Evolutionary conservation across 108 stramenopile genomes (phyloP).

Genomic region (Nitzschia inconspicua): DNA sequence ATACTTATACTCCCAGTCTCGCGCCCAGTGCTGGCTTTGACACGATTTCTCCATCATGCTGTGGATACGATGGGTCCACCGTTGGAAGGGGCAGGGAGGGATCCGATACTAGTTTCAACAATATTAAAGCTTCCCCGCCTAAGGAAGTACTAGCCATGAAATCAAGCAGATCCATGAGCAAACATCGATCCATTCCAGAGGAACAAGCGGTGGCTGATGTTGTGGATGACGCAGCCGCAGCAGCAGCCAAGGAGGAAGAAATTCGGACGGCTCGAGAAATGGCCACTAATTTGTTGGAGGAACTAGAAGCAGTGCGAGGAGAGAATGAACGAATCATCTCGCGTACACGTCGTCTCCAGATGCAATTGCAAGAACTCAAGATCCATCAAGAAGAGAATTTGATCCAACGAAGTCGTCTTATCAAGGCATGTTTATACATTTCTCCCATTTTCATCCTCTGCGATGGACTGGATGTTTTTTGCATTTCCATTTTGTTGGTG

Average conservation of each 20-base stretch:
- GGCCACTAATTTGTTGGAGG: not conserved
- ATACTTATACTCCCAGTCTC: too few species aligned
- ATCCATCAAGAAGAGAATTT: conserved; percentile 19
- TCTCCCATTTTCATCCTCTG: conserved; percentile 20
- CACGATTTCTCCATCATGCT: too few species aligned
- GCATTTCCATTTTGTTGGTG: conserved; percentile 17
- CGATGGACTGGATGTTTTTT: conserved; percentile 20
- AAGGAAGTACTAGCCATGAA: too few species aligned
- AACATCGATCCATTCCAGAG: too few species aligned
- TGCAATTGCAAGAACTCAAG: conserved; percentile 18
- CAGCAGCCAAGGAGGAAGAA: conserved; percentile 1
- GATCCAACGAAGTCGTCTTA: conserved; percentile 18
- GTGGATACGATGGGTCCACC: too few species aligned
- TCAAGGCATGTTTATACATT: conserved; percentile 18
- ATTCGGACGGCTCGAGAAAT: not conserved
- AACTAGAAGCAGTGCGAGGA: conserved; percentile 1
- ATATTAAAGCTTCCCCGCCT: too few species aligned
- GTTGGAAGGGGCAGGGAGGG: too few species aligned
- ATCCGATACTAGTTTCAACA: too few species aligned
- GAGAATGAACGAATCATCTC: not conserved
- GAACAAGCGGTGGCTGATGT: not conserved
- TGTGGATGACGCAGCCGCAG: not conserved
- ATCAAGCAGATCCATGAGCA: too few species aligned
- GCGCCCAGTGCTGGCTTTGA: too few species aligned
- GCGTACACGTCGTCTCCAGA: conserved; percentile 1